Evolutionary conservation across 2,329 filamentous ascomycete species (phyloP).

Genomic region (Huntiella decipiens): DNA sequence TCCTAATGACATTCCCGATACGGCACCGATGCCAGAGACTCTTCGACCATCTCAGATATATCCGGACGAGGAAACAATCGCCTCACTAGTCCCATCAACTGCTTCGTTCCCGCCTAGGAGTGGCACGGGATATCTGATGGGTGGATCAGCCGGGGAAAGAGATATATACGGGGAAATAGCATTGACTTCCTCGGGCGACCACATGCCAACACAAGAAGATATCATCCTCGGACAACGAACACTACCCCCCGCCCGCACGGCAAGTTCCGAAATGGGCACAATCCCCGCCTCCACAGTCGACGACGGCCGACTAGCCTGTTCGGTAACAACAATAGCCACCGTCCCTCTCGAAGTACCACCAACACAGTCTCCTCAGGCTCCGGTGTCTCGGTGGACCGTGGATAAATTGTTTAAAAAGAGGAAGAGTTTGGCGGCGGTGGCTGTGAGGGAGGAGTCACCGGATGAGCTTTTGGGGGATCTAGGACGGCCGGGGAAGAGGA

Average conservation of each 20-base stretch:
- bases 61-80: conserved; percentile 1
- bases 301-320: no score
- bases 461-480: background rate
- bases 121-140: background rate
- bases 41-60: conserved; percentile 1
- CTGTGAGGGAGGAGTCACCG: background rate
- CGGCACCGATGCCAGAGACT: background rate
- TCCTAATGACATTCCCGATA: background rate
- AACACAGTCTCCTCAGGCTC: background rate
- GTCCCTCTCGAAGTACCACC: background rate
- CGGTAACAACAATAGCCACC: no score
- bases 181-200: background rate
- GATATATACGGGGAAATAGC: conserved; percentile 3
- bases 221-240: background rate
- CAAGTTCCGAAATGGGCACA: no score
- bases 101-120: background rate
- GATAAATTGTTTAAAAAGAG: background rate
- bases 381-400: background rate
- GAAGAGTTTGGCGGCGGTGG: background rate
- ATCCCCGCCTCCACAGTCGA: no score
- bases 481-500: background rate
- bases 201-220: background rate
- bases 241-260: background rate
- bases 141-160: background rate
- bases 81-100: conserved; percentile 1